Conservation (phyloP, 305 asterid species). For the Solanum hybrid region DNA sequence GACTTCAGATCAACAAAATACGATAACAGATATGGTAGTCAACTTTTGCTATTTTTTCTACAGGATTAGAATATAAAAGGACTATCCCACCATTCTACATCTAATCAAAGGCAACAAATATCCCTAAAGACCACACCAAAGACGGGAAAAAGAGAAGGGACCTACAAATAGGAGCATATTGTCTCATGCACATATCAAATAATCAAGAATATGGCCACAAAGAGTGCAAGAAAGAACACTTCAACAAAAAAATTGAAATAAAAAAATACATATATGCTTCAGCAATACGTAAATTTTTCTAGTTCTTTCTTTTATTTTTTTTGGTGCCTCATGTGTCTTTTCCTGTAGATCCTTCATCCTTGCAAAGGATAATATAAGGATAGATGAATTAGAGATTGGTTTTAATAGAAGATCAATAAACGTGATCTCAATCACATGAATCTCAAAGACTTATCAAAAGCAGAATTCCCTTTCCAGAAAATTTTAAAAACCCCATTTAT, state of each 20-base stretch:
- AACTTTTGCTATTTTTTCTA: neutral
- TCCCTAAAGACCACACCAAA: neutral
- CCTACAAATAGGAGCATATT: neutral
- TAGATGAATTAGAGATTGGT: neutral
- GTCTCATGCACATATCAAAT: neutral
- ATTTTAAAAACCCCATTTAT: neutral
- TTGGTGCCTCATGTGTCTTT: neutral
- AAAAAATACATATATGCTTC: neutral
- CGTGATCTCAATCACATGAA: neutral
- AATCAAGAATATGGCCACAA: neutral
- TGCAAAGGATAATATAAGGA: neutral
- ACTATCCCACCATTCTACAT: neutral
- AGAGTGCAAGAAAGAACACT: neutral
- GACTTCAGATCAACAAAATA: slow-evolving; percentile 34
- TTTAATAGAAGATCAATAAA: neutral
- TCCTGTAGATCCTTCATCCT: neutral
- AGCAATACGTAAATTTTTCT: neutral
- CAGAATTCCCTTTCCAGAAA: neutral
- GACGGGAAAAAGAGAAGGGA: neutral
- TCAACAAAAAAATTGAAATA: neutral
- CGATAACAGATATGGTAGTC: neutral
- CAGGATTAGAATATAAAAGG: neutral
- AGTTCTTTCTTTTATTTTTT: neutral
- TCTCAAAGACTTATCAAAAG: neutral
- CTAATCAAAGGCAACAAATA: neutral